Evolutionary conservation across 345 rosid genomes (phyloP).

Genomic region (Hirschfeldia incana): DNA sequence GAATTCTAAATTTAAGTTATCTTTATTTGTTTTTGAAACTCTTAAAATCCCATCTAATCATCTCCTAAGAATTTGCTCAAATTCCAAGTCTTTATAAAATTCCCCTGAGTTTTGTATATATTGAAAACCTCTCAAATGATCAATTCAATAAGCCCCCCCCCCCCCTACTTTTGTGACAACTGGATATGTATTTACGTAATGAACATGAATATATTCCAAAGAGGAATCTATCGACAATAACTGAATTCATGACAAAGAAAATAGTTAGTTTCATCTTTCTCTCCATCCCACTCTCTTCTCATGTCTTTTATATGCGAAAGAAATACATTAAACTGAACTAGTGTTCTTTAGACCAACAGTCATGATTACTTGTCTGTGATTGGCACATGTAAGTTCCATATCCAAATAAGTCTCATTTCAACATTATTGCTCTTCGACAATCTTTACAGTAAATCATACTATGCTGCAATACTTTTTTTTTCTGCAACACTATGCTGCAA

Average conservation of each 20-base stretch:
- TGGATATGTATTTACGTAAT: neutral
- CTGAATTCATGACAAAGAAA: neutral
- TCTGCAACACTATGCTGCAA: no score
- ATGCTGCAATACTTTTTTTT: neutral
- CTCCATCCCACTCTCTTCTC: neutral
- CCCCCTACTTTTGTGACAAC: neutral
- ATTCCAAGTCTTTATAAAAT: no score
- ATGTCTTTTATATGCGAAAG: constrained; percentile 16
- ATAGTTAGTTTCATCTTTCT: neutral
- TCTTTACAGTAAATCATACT: constrained; percentile 20
- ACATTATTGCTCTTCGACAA: constrained; percentile 22
- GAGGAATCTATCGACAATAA: neutral
- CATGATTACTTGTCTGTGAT: constrained; percentile 4
- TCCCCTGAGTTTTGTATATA: no score
- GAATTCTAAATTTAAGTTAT: no score
- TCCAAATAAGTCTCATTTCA: constrained; percentile 28
- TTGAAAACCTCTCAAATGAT: no score
- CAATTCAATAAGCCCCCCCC: no score
- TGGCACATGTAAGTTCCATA: constrained; percentile 14
- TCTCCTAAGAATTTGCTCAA: no score
- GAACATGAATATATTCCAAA: neutral
- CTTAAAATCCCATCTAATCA: no score
- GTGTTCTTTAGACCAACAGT: constrained; percentile 11
- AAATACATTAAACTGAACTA: constrained; percentile 4
- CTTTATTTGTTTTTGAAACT: no score